Evolutionary conservation across 257 asterid species (phyloP).

Genomic region (Petunia secreta): DNA sequence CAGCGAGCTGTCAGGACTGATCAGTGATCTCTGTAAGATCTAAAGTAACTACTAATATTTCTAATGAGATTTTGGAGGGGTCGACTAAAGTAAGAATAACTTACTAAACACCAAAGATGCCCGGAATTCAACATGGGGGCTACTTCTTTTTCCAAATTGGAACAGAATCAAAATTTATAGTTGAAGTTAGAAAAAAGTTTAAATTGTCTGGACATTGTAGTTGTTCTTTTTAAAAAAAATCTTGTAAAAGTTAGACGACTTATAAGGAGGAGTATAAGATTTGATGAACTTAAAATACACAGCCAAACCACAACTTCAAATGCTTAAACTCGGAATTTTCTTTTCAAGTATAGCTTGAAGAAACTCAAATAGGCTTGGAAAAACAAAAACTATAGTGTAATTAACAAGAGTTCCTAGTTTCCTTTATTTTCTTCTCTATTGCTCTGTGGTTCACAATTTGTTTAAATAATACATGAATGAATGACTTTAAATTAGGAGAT

Average conservation of each 20-base stretch:
- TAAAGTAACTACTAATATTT: background rate
- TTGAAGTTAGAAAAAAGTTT: background rate
- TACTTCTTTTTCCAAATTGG: background rate
- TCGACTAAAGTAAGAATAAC: background rate
- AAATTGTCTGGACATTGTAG: background rate
- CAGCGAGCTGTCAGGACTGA: background rate
- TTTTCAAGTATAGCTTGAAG: too few species aligned
- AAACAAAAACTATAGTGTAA: too few species aligned
- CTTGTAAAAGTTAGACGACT: background rate
- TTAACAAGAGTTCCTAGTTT: background rate
- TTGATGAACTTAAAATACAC: too few species aligned
- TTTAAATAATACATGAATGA: background rate
- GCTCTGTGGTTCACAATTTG: constrained; percentile 15
- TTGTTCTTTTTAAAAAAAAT: background rate
- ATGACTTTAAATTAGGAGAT: background rate
- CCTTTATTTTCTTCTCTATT: constrained; percentile 20
- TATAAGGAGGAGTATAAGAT: too few species aligned
- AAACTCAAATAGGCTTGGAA: too few species aligned
- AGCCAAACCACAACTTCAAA: too few species aligned
- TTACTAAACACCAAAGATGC: background rate
- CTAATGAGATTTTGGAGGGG: background rate
- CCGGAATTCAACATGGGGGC: background rate
- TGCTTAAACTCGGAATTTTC: too few species aligned
- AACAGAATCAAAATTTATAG: background rate
- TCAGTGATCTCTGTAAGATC: background rate